phyloP scores from a whole-genome alignment of 495 filamentous ascomycete species.

The Tuber brumale region DNA sequence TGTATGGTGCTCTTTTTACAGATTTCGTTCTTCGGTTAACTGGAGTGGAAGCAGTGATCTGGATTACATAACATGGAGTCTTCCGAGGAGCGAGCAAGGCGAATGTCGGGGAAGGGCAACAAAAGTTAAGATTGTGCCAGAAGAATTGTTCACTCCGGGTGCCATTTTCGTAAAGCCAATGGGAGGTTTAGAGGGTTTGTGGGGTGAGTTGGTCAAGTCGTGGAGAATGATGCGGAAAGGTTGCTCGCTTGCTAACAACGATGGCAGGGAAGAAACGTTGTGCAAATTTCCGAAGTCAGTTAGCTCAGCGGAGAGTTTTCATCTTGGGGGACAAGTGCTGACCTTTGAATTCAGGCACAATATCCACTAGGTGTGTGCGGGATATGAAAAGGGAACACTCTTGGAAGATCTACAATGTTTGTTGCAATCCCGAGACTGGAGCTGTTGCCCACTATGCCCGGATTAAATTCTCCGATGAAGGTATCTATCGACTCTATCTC shows the following conservation, averaged over 20 bases:
- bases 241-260: slow-evolving; percentile 6
- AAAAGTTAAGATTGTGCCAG: slow-evolving; percentile 16
- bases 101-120: slow-evolving; percentile 15
- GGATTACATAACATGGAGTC: slow-evolving; percentile 35
- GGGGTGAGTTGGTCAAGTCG: slow-evolving; percentile 17
- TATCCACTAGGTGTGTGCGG: slow-evolving; percentile 36
- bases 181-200: slow-evolving; percentile 14
- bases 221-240: neutral
- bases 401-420: slow-evolving; percentile 39
- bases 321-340: neutral
- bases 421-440: slow-evolving; percentile 16
- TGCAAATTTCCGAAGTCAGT: slow-evolving; percentile 12
- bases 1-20: neutral
- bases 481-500: neutral
- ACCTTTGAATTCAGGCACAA: slow-evolving; percentile 9
- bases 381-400: slow-evolving; percentile 36
- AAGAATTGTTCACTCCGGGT: slow-evolving; percentile 26
- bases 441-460: slow-evolving; percentile 37
- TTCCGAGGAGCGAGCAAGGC: slow-evolving; percentile 22
- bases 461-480: slow-evolving; percentile 14
- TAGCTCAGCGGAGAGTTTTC: neutral
- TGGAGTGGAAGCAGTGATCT: slow-evolving; percentile 16
- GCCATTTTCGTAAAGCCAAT: slow-evolving; percentile 16
- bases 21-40: neutral
- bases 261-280: slow-evolving; percentile 28